phyloP scores from a whole-genome alignment of 345 rosid genomes.

The Mercurialis annua region DNA sequence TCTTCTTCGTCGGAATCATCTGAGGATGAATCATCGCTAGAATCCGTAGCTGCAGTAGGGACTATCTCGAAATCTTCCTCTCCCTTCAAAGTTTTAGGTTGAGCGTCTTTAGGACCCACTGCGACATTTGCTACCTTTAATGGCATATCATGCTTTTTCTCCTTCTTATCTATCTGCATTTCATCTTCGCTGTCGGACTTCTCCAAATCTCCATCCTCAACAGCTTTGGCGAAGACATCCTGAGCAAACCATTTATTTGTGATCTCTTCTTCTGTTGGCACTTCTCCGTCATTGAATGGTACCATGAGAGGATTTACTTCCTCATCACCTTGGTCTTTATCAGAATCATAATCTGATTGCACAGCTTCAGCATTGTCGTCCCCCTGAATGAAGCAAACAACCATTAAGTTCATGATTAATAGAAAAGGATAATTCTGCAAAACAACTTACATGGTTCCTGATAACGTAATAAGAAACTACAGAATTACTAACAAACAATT shows the following conservation, averaged over 20 bases:
- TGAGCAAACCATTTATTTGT: slow-evolving; percentile 84
- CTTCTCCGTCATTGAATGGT: slow-evolving; percentile 58
- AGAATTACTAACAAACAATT: not conserved
- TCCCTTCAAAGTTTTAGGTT: slow-evolving; percentile 29
- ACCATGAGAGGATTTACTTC: slow-evolving; percentile 87
- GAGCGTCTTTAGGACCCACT: slow-evolving; percentile 15
- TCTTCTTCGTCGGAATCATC: slow-evolving; percentile 65
- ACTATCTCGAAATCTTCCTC: slow-evolving; percentile 78
- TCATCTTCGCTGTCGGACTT: slow-evolving; percentile 51
- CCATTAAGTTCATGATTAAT: not conserved
- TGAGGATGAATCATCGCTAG: slow-evolving; percentile 72
- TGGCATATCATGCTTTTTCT: slow-evolving; percentile 17
- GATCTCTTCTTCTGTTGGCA: slow-evolving; percentile 63
- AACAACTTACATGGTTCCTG: not conserved
- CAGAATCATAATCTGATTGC: slow-evolving; percentile 63
- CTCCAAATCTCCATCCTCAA: slow-evolving; percentile 67
- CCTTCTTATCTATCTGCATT: slow-evolving; percentile 35
- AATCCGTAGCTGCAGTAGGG: slow-evolving; percentile 70
- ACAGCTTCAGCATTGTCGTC: slow-evolving; percentile 42
- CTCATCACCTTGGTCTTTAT: slow-evolving; percentile 46
- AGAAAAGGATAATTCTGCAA: not conserved
- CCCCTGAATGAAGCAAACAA: slow-evolving; percentile 41
- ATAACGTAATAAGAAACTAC: not conserved
- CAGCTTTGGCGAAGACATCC: slow-evolving; percentile 77
- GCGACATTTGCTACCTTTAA: slow-evolving; percentile 31